A percentile compares a stretch with the other conserved stretches of the same genome.
phyloP scores from a whole-genome alignment of 164 flowering plant species.

The Vitis rupestris region DNA sequence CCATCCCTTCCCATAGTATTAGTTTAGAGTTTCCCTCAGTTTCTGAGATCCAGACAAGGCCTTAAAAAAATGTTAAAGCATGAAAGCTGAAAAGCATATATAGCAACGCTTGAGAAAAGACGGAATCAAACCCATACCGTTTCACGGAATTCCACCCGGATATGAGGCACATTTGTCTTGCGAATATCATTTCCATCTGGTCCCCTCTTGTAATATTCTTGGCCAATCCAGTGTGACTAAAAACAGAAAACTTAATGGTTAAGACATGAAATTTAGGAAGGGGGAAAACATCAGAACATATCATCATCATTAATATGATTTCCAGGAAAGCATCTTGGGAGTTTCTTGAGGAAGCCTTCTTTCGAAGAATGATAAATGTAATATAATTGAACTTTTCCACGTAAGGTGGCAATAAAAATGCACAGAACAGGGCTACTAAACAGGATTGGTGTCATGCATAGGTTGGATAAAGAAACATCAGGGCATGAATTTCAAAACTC shows the following conservation, averaged over 20 bases:
- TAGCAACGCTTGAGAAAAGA: neutral
- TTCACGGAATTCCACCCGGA: conserved; percentile 86
- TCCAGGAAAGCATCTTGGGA: neutral
- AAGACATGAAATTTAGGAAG: neutral
- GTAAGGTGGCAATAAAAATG: too few species aligned
- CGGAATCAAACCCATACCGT: conserved; percentile 41
- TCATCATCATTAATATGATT: neutral
- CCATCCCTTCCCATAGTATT: too few species aligned
- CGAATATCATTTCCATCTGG: conserved; percentile 94
- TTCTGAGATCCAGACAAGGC: too few species aligned
- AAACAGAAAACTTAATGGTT: neutral
- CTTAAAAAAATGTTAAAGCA: too few species aligned
- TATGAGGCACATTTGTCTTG: conserved; percentile 96
- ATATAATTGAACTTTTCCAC: too few species aligned
- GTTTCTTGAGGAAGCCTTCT: neutral
- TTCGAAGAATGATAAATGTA: too few species aligned
- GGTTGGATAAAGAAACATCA: too few species aligned
- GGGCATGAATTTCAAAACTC: too few species aligned
- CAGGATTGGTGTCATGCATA: too few species aligned
- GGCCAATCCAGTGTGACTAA: conserved; percentile 96
- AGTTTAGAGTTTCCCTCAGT: too few species aligned
- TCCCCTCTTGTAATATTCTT: conserved; percentile 82
- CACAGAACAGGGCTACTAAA: too few species aligned
- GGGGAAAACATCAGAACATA: neutral
- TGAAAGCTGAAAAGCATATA: neutral